These are phyloP conservation scores for Telopea speciosissima DNA, from an alignment of 177 flowering plant species.

Conservation along the genomic window DNA sequence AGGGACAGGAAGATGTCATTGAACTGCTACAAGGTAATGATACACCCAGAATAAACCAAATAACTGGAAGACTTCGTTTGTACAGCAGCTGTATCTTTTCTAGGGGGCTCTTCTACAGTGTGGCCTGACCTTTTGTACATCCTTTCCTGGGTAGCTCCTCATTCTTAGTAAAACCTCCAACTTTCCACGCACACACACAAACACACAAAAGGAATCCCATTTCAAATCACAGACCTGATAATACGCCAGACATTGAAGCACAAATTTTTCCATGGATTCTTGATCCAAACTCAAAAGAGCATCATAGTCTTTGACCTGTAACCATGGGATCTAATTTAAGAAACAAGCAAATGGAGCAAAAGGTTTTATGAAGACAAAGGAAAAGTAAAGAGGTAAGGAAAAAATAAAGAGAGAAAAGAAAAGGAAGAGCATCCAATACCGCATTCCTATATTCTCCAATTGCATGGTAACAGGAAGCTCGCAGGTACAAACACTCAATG, in stretches of 20 bases:
- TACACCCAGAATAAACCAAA: no score
- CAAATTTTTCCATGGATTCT: conserved; percentile 93
- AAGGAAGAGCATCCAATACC: conserved; percentile 32
- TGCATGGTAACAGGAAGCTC: conserved; percentile 96
- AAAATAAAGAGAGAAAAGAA: neutral
- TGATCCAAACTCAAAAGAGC: conserved; percentile 80
- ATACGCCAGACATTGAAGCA: conserved; percentile 87
- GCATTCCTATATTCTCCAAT: conserved; percentile 79
- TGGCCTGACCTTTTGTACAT: no score
- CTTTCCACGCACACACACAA: no score
- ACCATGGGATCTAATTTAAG: conserved; percentile 12
- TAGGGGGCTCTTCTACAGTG: no score
- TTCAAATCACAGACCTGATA: conserved; percentile 64
- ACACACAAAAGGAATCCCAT: neutral
- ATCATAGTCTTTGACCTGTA: conserved; percentile 88
- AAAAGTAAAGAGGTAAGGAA: no score
- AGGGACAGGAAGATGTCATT: no score
- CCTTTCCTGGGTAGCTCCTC: no score
- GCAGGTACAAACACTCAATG: conserved; percentile 75
- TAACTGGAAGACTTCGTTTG: no score
- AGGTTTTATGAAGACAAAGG: neutral
- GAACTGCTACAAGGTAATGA: no score
- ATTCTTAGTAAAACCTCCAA: neutral
- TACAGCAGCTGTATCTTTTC: no score
- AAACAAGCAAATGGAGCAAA: neutral